Conservation (phyloP, 768 basidiomycete genomes). For the Pleurotus salmoneostramineus region DNA sequence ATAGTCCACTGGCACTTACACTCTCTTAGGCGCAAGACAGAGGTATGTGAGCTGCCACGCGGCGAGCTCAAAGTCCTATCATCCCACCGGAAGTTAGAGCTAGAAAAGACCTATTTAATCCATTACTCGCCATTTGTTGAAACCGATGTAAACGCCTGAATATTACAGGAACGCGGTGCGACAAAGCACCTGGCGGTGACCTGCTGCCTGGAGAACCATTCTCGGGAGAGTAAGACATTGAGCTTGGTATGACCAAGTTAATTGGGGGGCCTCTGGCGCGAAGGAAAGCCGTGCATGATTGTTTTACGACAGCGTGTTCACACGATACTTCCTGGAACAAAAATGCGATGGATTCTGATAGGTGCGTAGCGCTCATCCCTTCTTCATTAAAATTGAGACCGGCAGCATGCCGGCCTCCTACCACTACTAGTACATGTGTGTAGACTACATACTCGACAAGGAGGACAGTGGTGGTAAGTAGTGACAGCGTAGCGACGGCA, state of each 20-base stretch:
- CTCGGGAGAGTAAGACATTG: constrained; percentile 30
- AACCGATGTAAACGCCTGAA: constrained; percentile 78
- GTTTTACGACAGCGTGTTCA: too few relatives aligned
- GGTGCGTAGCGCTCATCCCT: too few relatives aligned
- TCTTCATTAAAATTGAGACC: too few relatives aligned
- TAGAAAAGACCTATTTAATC: neutral
- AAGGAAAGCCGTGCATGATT: constrained; percentile 5
- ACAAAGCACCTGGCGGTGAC: constrained; percentile 26
- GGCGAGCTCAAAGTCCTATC: constrained; percentile 92
- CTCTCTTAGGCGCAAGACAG: constrained; percentile 87
- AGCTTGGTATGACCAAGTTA: constrained; percentile 5
- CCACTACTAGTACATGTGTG: too few relatives aligned
- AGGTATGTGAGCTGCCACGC: constrained; percentile 95
- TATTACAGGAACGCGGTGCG: constrained; percentile 71
- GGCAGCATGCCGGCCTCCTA: too few relatives aligned
- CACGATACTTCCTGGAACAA: too few relatives aligned
- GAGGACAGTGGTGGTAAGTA: too few relatives aligned
- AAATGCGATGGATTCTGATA: too few relatives aligned
- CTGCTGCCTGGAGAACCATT: constrained; percentile 30
- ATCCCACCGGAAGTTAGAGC: neutral
- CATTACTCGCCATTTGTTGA: constrained; percentile 73
- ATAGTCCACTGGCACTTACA: constrained; percentile 41
- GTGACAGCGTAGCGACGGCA: too few relatives aligned
- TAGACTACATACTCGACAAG: too few relatives aligned
- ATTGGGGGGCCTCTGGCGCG: constrained; percentile 14